Evolutionary conservation across 129 eudicot species (phyloP).

Genomic region (Escallonia rubra): DNA sequence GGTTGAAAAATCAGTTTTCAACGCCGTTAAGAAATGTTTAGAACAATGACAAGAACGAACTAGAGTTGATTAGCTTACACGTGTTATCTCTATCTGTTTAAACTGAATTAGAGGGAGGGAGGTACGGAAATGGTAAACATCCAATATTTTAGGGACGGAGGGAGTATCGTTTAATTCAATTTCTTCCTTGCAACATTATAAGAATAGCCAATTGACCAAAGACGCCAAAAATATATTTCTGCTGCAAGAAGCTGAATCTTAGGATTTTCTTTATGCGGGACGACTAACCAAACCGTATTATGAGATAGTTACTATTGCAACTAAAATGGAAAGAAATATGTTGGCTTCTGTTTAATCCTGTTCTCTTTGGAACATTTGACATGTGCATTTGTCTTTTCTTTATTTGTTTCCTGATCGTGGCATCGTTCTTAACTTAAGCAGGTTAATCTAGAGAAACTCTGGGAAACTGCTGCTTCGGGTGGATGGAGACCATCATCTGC

Average conservation of each 20-base stretch:
- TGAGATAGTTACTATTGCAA: neutral
- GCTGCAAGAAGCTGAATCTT: neutral
- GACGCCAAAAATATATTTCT: neutral
- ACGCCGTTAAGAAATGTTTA: neutral
- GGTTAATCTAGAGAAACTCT: constrained; percentile 58
- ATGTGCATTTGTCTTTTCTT: constrained; percentile 6
- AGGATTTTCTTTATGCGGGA: neutral
- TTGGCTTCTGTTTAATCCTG: neutral
- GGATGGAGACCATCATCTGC: constrained; percentile 92
- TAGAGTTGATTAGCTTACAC: neutral
- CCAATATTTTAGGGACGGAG: neutral
- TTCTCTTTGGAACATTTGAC: neutral
- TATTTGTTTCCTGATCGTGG: constrained; percentile 1
- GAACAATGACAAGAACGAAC: neutral
- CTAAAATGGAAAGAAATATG: neutral
- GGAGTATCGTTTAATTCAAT: neutral
- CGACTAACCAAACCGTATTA: neutral
- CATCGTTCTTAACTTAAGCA: constrained; percentile 20
- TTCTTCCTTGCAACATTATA: neutral
- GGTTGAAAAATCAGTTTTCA: neutral
- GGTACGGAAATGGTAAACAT: neutral
- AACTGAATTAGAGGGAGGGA: no score
- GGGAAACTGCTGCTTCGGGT: constrained; percentile 71
- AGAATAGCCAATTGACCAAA: neutral
- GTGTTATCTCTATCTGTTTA: neutral